phyloP scores from a whole-genome alignment of 2,329 filamentous ascomycete species.

The Monosporascus sp. region DNA sequence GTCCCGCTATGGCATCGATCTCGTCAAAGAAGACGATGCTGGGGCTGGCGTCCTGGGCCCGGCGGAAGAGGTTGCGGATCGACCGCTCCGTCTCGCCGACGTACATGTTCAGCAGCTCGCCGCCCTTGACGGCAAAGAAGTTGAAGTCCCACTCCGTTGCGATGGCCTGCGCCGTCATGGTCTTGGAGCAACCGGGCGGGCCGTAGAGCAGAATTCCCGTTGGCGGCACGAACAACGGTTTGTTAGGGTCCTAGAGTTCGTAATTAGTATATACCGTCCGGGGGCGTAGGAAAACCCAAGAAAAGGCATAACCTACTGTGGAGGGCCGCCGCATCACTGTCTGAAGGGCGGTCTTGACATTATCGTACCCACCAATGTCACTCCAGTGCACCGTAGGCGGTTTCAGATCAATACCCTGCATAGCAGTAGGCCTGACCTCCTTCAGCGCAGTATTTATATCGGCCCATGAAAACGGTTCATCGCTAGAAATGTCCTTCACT shows the following conservation, averaged over 20 bases:
- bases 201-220: conserved; percentile 88
- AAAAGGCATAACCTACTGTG: conserved; percentile 20
- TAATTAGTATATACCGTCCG: conserved; percentile 7
- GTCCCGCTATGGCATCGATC: conserved; percentile 76
- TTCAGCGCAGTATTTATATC: conserved; percentile 64
- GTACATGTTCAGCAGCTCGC: conserved; percentile 93
- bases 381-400: conserved; percentile 81
- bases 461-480: conserved; percentile 24
- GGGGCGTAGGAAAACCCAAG: not conserved
- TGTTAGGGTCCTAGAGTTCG: conserved; percentile 26
- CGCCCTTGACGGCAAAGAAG: conserved; percentile 90
- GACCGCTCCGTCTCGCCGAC: conserved; percentile 90
- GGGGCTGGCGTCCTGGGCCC: conserved; percentile 78
- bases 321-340: conserved; percentile 37
- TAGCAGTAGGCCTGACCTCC: conserved; percentile 72
- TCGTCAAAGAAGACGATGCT: conserved; percentile 98
- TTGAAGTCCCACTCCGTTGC: conserved; percentile 89
- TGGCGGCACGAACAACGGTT: conserved; percentile 49
- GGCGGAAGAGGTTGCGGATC: conserved; percentile 78
- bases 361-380: conserved; percentile 80
- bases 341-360: conserved; percentile 60
- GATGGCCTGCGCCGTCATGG: conserved; percentile 82
- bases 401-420: conserved; percentile 84
- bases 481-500: conserved; percentile 8
- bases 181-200: conserved; percentile 92